phyloP scores from a whole-genome alignment of 257 asterid species.

The Cinchona pubescens region DNA sequence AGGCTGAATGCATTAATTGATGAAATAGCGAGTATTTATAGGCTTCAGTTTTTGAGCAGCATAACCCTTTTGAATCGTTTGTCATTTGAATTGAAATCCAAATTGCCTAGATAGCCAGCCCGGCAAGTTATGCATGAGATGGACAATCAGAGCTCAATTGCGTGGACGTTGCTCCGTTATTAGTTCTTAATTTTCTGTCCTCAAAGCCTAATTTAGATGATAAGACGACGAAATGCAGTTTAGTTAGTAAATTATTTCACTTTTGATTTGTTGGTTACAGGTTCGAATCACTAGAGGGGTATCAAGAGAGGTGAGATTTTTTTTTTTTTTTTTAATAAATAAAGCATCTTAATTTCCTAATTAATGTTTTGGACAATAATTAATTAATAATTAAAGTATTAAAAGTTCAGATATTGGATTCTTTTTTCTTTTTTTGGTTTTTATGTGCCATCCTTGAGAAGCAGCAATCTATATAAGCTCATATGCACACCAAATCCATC shows the following conservation, averaged over 20 bases:
- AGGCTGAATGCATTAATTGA: neutral
- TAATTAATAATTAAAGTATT: neutral
- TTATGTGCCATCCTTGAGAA: neutral
- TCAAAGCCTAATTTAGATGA: too few species aligned
- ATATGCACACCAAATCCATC: neutral
- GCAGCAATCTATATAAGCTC: too few species aligned
- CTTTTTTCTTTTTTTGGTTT: neutral
- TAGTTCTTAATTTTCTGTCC: too few species aligned
- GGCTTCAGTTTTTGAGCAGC: neutral
- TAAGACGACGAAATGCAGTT: too few species aligned
- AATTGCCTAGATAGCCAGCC: neutral
- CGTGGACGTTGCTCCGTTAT: constrained; percentile 6
- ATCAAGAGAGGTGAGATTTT: too few species aligned
- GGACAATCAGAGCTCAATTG: neutral
- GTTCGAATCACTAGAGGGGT: too few species aligned
- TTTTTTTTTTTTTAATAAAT: too few species aligned
- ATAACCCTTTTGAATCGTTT: constrained; percentile 9
- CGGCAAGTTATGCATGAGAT: constrained; percentile 15
- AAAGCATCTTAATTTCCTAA: too few species aligned
- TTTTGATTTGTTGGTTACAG: too few species aligned
- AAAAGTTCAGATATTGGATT: neutral
- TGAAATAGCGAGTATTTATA: neutral
- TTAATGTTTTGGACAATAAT: neutral
- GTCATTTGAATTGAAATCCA: neutral
- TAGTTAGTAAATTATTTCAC: too few species aligned